These are phyloP conservation scores for Kluyveromyces marxianus DNA, from an alignment of 1,139 yeast genomes.

Conservation along the genomic window DNA sequence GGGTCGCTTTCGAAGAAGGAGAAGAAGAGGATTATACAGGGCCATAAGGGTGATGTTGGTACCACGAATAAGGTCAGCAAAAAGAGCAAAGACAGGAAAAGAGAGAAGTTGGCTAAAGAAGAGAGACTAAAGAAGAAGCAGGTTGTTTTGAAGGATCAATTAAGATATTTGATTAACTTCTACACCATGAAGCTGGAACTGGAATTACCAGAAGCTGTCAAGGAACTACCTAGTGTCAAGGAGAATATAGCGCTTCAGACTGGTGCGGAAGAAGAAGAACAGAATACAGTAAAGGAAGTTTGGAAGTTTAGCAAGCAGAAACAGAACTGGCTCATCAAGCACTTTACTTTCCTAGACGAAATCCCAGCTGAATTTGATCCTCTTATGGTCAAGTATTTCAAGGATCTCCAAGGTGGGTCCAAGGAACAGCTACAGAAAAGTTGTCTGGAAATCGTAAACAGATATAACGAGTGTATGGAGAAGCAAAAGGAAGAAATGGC, in stretches of 20 bases:
- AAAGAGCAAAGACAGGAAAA: constrained; percentile 50
- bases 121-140: constrained; percentile 38
- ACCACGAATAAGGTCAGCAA: constrained; percentile 28
- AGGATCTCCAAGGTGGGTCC: constrained; percentile 66
- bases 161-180: constrained; percentile 64
- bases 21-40: constrained; percentile 40
- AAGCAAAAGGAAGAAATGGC: constrained; percentile 26
- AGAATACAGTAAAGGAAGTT: constrained; percentile 18
- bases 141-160: constrained; percentile 56
- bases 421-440: constrained; percentile 49
- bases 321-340: constrained; percentile 84
- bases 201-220: constrained; percentile 5
- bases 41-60: constrained; percentile 14
- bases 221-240: constrained; percentile 4
- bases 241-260: constrained; percentile 2
- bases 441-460: constrained; percentile 26
- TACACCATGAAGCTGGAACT: constrained; percentile 38
- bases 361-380: constrained; percentile 44
- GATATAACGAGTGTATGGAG: constrained; percentile 26
- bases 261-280: constrained; percentile 10
- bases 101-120: constrained; percentile 65
- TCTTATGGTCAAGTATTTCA: constrained; percentile 46
- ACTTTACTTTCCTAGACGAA: constrained; percentile 49
- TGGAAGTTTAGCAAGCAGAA: constrained; percentile 96
- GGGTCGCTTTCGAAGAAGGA: constrained; percentile 42